A percentile compares a stretch with the other conserved stretches of the same genome.
phyloP scores from a whole-genome alignment of 2,329 filamentous ascomycete species.

The Sporothrix pseudoabietina region DNA sequence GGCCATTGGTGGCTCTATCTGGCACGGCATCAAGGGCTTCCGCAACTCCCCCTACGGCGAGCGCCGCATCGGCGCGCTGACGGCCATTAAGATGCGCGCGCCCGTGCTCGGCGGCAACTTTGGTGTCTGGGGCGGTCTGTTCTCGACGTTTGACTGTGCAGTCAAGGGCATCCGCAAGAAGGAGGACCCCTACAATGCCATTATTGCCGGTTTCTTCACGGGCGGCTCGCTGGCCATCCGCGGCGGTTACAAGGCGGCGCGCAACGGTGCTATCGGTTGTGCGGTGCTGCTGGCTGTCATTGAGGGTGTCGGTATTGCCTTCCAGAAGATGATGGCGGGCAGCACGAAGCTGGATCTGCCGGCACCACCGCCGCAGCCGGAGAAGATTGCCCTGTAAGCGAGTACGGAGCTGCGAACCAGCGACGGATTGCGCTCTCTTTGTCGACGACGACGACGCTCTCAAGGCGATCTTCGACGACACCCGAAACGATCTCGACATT shows the following conservation, averaged over 20 bases:
- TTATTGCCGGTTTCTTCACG: constrained; percentile 96
- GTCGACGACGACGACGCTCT: neutral
- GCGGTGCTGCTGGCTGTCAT: constrained; percentile 93
- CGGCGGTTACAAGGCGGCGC: constrained; percentile 86
- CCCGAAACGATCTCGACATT: neutral
- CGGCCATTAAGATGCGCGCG: constrained; percentile 95
- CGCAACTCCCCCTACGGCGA: constrained; percentile 90
- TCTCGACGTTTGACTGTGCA: constrained; percentile 94
- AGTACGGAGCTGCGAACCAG: neutral
- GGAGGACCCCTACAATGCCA: constrained; percentile 98
- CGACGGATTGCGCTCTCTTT: neutral
- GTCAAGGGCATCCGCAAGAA: constrained; percentile 93
- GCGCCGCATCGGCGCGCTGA: constrained; percentile 91
- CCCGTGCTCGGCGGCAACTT: constrained; percentile 98
- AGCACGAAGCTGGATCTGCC: constrained; percentile 77
- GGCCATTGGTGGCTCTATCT: constrained; percentile 80
- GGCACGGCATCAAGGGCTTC: constrained; percentile 97
- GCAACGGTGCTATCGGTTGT: constrained; percentile 95
- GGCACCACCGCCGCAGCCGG: constrained; percentile 29
- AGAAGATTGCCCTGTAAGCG: constrained; percentile 28
- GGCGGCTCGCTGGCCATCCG: constrained; percentile 88
- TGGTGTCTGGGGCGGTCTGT: constrained; percentile 94
- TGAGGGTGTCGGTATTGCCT: constrained; percentile 94
- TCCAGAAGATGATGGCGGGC: constrained; percentile 91
- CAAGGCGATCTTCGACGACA: too few relatives aligned